phyloP scores from a whole-genome alignment of 495 filamentous ascomycete genomes.

The Talaromyces wortmannii region DNA sequence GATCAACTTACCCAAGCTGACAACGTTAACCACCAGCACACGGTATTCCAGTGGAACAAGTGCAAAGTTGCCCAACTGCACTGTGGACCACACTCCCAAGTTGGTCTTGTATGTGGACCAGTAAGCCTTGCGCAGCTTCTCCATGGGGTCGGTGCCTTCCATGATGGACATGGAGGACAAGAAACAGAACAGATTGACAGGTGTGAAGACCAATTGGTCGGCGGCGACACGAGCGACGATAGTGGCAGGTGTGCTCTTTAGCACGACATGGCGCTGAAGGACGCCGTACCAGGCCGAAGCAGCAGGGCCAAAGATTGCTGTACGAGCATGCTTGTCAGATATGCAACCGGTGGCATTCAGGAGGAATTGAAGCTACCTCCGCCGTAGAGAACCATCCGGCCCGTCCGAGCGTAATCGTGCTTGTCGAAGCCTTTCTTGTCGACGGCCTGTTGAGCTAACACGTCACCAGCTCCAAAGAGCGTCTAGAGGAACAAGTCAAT shows the following conservation, averaged over 20 bases:
- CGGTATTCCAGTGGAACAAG: constrained; percentile 81
- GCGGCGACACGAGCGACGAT: constrained; percentile 72
- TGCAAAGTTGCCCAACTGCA: constrained; percentile 88
- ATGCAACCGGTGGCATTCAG: not conserved
- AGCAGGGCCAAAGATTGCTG: constrained; percentile 84
- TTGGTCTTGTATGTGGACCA: constrained; percentile 67
- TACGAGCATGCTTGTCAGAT: constrained; percentile 8
- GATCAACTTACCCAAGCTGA: constrained; percentile 61
- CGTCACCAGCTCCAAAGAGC: constrained; percentile 86
- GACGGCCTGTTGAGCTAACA: constrained; percentile 89
- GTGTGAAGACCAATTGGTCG: constrained; percentile 86
- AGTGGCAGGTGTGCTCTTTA: constrained; percentile 59
- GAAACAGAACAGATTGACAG: constrained; percentile 74
- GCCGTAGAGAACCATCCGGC: constrained; percentile 88
- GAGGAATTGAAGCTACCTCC: constrained; percentile 51
- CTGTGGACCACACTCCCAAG: constrained; percentile 87
- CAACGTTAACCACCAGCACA: constrained; percentile 81
- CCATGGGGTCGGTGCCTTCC: constrained; percentile 64
- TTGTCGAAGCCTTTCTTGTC: constrained; percentile 72
- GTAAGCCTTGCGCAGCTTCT: constrained; percentile 68
- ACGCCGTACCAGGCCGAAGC: constrained; percentile 86
- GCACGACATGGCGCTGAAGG: constrained; percentile 60
- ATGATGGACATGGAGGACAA: constrained; percentile 79
- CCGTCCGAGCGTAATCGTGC: constrained; percentile 76
- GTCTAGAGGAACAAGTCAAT: constrained; percentile 38